A percentile compares a stretch with the other conserved stretches of the same genome.
Conservation (phyloP, 768 basidiomycete species). For the Trametes punicea region DNA sequence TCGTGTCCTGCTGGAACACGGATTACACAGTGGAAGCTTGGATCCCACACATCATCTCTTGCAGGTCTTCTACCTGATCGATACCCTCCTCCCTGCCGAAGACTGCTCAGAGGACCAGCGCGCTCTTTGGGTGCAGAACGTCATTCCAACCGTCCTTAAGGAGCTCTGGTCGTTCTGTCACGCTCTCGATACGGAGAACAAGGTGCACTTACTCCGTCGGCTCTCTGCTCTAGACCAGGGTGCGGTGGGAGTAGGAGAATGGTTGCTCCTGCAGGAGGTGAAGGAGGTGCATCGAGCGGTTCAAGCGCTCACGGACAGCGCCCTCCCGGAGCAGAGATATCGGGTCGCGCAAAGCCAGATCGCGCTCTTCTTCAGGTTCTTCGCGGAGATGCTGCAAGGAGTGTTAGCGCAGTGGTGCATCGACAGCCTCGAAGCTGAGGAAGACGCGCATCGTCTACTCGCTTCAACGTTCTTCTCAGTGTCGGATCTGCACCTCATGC, state of each 20-base stretch:
- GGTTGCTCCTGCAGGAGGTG: slow-evolving; percentile 65
- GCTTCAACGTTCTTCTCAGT: slow-evolving; percentile 42
- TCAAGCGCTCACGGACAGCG: slow-evolving; percentile 32
- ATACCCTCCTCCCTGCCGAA: slow-evolving; percentile 49
- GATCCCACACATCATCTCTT: slow-evolving; percentile 58
- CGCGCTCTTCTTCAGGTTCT: slow-evolving; percentile 45
- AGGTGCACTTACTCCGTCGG: slow-evolving; percentile 49
- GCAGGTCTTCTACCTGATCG: slow-evolving; percentile 55
- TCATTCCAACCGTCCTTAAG: slow-evolving; percentile 54
- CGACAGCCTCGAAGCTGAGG: slow-evolving; percentile 37
- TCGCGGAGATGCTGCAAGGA: slow-evolving; percentile 42
- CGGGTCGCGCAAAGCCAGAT: slow-evolving; percentile 47
- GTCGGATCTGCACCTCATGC: slow-evolving; percentile 47
- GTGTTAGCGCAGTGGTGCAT: slow-evolving; percentile 45
- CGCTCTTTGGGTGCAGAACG: slow-evolving; percentile 47
- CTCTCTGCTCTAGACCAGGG: slow-evolving; percentile 57
- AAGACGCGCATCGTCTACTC: slow-evolving; percentile 43
- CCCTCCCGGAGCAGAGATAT: slow-evolving; percentile 33
- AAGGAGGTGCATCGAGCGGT: slow-evolving; percentile 45
- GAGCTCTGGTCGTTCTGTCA: slow-evolving; percentile 57
- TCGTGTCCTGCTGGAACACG: slow-evolving; percentile 52
- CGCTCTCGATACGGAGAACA: slow-evolving; percentile 53
- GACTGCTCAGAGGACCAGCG: slow-evolving; percentile 31
- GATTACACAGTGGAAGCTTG: slow-evolving; percentile 33
- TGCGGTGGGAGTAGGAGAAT: slow-evolving; percentile 58